Percentiles rank a stretch among this genome's conserved stretches.
These are phyloP conservation scores for Durotheca rogersii DNA, from an alignment of 495 filamentous ascomycete genomes.

Conservation along the genomic window DNA sequence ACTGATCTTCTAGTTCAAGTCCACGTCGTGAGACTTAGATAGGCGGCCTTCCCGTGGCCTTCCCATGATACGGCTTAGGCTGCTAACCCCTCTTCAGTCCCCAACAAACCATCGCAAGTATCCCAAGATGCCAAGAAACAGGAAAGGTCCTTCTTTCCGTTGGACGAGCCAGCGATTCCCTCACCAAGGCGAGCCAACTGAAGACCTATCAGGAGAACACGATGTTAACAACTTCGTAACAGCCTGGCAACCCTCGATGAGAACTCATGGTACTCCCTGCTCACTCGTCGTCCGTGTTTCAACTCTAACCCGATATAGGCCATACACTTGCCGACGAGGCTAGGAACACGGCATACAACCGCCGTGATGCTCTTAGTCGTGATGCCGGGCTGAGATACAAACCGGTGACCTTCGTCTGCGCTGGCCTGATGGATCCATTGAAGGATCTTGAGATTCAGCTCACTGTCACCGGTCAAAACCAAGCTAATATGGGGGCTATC, in stretches of 20 bases:
- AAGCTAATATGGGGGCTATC: background rate
- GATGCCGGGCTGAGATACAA: conserved; percentile 49
- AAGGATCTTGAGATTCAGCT: conserved; percentile 32
- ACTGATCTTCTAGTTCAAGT: too few relatives aligned
- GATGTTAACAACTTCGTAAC: conserved; percentile 11
- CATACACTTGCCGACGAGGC: conserved; percentile 76
- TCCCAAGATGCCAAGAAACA: conserved; percentile 18
- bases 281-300: background rate
- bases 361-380: conserved; percentile 39
- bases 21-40: too few relatives aligned
- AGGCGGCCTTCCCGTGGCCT: too few relatives aligned
- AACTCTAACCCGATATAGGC: conserved; percentile 26
- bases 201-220: conserved; percentile 9
- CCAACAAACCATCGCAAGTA: too few relatives aligned
- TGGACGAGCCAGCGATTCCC: conserved; percentile 15
- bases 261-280: conserved; percentile 20
- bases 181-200: background rate
- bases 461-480: background rate
- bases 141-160: conserved; percentile 6
- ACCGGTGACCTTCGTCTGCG: conserved; percentile 73
- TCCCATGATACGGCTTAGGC: too few relatives aligned
- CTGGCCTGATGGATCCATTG: conserved; percentile 58
- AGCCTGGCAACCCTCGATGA: background rate
- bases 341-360: conserved; percentile 67
- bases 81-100: too few relatives aligned